phyloP scores from a whole-genome alignment of 2,329 filamentous ascomycete species.

The Monosporascus cannonballus region DNA sequence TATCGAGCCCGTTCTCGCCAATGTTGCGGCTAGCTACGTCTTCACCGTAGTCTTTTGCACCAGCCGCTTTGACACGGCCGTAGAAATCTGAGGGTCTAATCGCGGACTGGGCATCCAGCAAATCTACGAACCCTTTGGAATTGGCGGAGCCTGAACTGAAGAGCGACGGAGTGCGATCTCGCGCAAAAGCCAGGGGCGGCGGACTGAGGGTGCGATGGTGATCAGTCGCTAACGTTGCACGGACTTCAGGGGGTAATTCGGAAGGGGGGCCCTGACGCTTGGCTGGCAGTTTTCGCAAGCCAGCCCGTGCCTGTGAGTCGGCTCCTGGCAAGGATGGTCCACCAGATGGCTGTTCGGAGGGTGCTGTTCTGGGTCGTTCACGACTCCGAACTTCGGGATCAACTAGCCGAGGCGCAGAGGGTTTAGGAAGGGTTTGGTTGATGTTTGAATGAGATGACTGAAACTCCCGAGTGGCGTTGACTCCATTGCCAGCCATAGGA shows the following conservation, averaged over 20 bases:
- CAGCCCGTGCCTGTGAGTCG: conserved; percentile 6
- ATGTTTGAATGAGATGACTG: conserved; percentile 27
- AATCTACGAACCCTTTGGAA: conserved; percentile 38
- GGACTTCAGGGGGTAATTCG: conserved; percentile 17
- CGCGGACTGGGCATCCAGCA: conserved; percentile 52
- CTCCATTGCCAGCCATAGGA: conserved; percentile 35
- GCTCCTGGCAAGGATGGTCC: conserved; percentile 7
- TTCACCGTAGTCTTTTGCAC: conserved; percentile 53
- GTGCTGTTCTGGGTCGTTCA: conserved; percentile 33
- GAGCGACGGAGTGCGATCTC: conserved; percentile 26
- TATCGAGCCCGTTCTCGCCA: conserved; percentile 27
- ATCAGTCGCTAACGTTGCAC: conserved; percentile 6
- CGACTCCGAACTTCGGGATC: conserved; percentile 22
- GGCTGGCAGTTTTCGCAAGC: conserved; percentile 10
- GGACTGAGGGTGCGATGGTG: conserved; percentile 10
- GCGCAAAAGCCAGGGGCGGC: conserved; percentile 17
- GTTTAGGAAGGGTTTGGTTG: conserved; percentile 17
- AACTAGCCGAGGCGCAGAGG: conserved; percentile 23
- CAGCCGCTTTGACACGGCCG: conserved; percentile 42
- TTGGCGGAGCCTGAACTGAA: conserved; percentile 22
- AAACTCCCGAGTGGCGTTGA: conserved; percentile 29
- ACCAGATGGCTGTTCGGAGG: conserved; percentile 11
- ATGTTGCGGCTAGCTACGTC: conserved; percentile 60
- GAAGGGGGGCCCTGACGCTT: conserved; percentile 21
- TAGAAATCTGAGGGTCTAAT: conserved; percentile 44